These are phyloP conservation scores for Colletotrichum cereale DNA, from an alignment of 2,329 filamentous ascomycete species.

Conservation along the genomic window DNA sequence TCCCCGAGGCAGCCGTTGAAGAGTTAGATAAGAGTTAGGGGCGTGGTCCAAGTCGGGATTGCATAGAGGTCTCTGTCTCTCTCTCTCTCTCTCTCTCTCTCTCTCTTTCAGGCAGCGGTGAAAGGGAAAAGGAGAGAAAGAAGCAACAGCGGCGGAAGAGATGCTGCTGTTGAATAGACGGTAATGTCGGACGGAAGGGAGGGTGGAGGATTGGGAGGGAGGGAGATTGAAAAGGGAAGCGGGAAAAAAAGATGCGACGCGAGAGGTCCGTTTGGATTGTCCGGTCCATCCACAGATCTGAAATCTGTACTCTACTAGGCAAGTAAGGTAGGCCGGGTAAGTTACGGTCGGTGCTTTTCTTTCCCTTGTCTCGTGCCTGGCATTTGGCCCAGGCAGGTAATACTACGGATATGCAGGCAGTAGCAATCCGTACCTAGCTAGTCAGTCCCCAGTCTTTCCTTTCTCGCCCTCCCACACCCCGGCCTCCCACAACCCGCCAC, in stretches of 20 bases:
- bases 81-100: not conserved
- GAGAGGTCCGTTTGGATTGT: constrained; percentile 2
- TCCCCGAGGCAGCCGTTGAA: constrained; percentile 36
- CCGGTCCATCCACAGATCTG: constrained; percentile 6
- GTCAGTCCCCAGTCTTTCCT: not conserved
- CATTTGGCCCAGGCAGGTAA: not conserved
- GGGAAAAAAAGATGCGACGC: constrained; percentile 1
- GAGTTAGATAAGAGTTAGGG: constrained; percentile 22
- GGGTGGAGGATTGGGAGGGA: constrained; percentile 3
- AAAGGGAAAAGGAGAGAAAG: not conserved
- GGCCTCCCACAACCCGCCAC: not conserved
- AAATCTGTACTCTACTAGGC: constrained; percentile 18
- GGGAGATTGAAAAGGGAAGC: constrained; percentile 12
- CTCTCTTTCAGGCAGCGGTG: not conserved
- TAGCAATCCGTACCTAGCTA: not conserved
- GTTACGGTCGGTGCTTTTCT: not conserved
- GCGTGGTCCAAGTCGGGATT: constrained; percentile 7
- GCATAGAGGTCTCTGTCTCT: constrained; percentile 20
- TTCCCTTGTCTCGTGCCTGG: constrained; percentile 1
- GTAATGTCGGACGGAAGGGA: constrained; percentile 12
- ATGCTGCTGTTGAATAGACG: not conserved
- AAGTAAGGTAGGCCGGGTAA: too few relatives aligned
- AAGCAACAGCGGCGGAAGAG: not conserved
- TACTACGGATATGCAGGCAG: too few relatives aligned
- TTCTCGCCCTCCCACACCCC: not conserved